phyloP scores from a whole-genome alignment of 2,329 filamentous ascomycete genomes.

The Alternaria atra region DNA sequence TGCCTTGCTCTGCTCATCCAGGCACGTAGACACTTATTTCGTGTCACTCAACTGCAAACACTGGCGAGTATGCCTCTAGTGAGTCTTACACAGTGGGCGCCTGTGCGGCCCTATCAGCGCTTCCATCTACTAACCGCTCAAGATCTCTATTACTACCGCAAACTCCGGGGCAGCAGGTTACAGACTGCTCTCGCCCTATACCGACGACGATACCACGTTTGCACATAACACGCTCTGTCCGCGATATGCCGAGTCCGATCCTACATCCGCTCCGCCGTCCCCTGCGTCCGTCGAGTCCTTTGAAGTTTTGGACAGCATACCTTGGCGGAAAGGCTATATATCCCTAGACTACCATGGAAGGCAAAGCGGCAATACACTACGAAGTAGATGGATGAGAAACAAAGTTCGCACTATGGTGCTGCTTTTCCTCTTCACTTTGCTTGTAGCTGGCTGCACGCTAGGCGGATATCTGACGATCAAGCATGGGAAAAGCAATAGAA shows the following conservation, averaged over 20 bases:
- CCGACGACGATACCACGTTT: slow-evolving; percentile 32
- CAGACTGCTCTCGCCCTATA: slow-evolving; percentile 40
- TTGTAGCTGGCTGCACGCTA: slow-evolving; percentile 30
- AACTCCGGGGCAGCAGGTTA: slow-evolving; percentile 31
- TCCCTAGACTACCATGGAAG: slow-evolving; percentile 13
- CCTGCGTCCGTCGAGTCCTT: slow-evolving; percentile 48
- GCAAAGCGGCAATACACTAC: slow-evolving; percentile 11
- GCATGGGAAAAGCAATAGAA: slow-evolving; percentile 22
- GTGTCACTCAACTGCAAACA: slow-evolving; percentile 4
- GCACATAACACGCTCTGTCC: slow-evolving; percentile 42
- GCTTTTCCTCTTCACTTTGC: slow-evolving; percentile 31
- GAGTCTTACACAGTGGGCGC: slow-evolving; percentile 30
- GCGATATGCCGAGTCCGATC: slow-evolving; percentile 44
- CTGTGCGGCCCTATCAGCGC: slow-evolving; percentile 27
- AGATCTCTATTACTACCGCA: slow-evolving; percentile 28
- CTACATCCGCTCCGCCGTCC: slow-evolving; percentile 45
- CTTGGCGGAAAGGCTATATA: slow-evolving; percentile 44
- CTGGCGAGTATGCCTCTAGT: slow-evolving; percentile 37
- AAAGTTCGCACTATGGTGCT: slow-evolving; percentile 28
- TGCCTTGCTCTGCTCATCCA: slow-evolving; percentile 16
- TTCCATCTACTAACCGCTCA: slow-evolving; percentile 27
- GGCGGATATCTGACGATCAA: slow-evolving; percentile 31
- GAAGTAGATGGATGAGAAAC: slow-evolving; percentile 30
- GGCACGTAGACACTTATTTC: slow-evolving; percentile 5
- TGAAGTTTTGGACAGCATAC: slow-evolving; percentile 44